A percentile compares a stretch with the other conserved stretches of the same genome.
Conservation (phyloP, 2,329 filamentous ascomycete species). For the Apiospora phragmitis region DNA sequence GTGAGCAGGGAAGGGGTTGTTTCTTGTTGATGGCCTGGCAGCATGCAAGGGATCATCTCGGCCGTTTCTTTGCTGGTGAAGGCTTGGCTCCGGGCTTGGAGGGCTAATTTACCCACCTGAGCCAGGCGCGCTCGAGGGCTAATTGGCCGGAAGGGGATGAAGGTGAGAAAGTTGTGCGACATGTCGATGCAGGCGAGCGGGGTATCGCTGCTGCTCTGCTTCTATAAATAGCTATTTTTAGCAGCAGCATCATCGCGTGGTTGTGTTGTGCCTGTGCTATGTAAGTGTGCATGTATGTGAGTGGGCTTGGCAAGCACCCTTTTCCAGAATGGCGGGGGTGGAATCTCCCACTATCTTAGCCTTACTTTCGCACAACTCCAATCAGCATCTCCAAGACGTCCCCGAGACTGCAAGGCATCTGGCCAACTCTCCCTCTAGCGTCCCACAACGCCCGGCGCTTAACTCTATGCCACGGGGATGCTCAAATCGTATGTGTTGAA, state of each 20-base stretch:
- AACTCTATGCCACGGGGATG: background rate
- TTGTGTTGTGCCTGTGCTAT: slow-evolving; percentile 23
- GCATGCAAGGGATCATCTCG: slow-evolving; percentile 5
- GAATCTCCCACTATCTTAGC: background rate
- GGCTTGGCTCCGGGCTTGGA: slow-evolving; percentile 1
- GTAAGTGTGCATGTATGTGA: background rate
- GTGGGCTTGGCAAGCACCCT: background rate
- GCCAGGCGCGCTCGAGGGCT: slow-evolving; percentile 16
- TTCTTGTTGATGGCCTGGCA: background rate
- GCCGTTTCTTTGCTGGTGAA: background rate
- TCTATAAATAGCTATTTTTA: slow-evolving; percentile 37
- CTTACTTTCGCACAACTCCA: background rate
- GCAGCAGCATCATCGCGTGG: slow-evolving; percentile 21
- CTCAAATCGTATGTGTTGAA: background rate
- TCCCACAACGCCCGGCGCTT: background rate
- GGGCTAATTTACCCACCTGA: slow-evolving; percentile 28
- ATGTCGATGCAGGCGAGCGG: slow-evolving; percentile 5
- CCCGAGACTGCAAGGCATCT: background rate
- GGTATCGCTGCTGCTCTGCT: background rate
- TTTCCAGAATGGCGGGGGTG: slow-evolving; percentile 4
- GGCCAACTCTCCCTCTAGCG: background rate
- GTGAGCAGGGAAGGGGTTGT: slow-evolving; percentile 4
- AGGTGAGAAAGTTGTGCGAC: slow-evolving; percentile 13
- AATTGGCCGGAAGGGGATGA: slow-evolving; percentile 27
- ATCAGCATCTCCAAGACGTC: background rate